phyloP scores from a whole-genome alignment of 192 early-diverging fungal genomes.

The Linderina pennispora region DNA sequence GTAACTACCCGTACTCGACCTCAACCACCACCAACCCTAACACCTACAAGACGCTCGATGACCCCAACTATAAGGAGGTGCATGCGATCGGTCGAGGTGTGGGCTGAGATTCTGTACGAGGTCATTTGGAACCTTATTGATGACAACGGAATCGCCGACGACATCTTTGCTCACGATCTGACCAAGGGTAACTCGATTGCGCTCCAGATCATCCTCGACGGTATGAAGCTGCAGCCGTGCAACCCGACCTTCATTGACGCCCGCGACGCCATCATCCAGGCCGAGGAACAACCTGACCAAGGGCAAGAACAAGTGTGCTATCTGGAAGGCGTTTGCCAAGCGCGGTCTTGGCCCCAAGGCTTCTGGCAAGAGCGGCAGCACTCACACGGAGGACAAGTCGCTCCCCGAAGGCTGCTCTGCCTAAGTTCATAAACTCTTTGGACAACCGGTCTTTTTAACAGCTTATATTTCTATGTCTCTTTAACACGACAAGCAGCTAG shows the following conservation, averaged over 20 bases:
- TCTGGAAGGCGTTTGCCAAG: slow-evolving; percentile 65
- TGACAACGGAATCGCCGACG: slow-evolving; percentile 17
- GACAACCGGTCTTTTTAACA: too few species aligned
- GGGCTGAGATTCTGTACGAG: slow-evolving; percentile 57
- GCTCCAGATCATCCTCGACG: slow-evolving; percentile 51
- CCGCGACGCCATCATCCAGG: slow-evolving; percentile 58
- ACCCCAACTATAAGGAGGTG: slow-evolving; percentile 33
- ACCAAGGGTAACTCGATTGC: slow-evolving; percentile 47
- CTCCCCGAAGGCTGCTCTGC: slow-evolving; percentile 17
- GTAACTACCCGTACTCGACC: slow-evolving; percentile 45
- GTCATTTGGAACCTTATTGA: slow-evolving; percentile 56
- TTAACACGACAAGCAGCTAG: not conserved
- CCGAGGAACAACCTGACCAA: slow-evolving; percentile 47
- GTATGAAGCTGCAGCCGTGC: slow-evolving; percentile 61
- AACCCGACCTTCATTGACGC: slow-evolving; percentile 61
- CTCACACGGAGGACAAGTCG: slow-evolving; percentile 12
- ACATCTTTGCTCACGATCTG: slow-evolving; percentile 27
- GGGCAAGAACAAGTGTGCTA: slow-evolving; percentile 50
- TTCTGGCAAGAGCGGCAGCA: slow-evolving; percentile 2
- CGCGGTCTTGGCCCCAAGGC: slow-evolving; percentile 51
- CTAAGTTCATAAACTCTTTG: not conserved
- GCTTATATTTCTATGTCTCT: not conserved
- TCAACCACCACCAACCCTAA: slow-evolving; percentile 24
- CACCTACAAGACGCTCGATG: slow-evolving; percentile 29
- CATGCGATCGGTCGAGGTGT: slow-evolving; percentile 58